Percentiles rank a stretch among this genome's conserved stretches.
Conservation (phyloP, 805 yeast genomes). For the Ogataea henricii region DNA sequence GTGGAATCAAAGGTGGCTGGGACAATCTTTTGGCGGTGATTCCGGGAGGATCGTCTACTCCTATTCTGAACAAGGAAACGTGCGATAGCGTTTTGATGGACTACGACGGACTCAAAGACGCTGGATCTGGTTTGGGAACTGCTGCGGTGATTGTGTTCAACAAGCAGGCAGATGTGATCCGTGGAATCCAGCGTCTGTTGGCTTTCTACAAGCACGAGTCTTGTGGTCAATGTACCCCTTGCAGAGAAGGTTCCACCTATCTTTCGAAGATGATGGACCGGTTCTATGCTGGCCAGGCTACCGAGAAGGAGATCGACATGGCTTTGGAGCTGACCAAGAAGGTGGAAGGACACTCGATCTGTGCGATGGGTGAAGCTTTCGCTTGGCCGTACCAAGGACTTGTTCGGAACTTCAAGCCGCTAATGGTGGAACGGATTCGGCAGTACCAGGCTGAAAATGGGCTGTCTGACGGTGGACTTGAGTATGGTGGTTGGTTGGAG, state of each 20-base stretch:
- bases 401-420: constrained; percentile 81
- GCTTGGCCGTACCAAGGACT: constrained; percentile 94
- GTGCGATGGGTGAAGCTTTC: constrained; percentile 92
- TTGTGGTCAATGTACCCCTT: constrained; percentile 94
- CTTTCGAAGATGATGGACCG: constrained; percentile 82
- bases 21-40: constrained; percentile 84
- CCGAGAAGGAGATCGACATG: constrained; percentile 79
- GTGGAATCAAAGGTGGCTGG: constrained; percentile 92
- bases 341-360: constrained; percentile 88
- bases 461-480: constrained; percentile 34
- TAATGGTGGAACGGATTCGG: constrained; percentile 73
- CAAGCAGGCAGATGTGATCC: constrained; percentile 79
- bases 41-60: constrained; percentile 91
- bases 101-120: constrained; percentile 82
- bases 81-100: constrained; percentile 81
- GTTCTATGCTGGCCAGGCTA: constrained; percentile 76
- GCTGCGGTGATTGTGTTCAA: constrained; percentile 93
- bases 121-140: constrained; percentile 86
- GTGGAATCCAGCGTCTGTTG: constrained; percentile 83
- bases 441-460: constrained; percentile 54
- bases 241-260: constrained; percentile 93
- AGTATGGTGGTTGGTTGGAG: constrained; percentile 79
- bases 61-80: constrained; percentile 66
- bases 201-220: constrained; percentile 90
- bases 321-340: constrained; percentile 82